Conservation (phyloP, 1,139 yeast species). For the Tardiomyces digboiensis region DNA sequence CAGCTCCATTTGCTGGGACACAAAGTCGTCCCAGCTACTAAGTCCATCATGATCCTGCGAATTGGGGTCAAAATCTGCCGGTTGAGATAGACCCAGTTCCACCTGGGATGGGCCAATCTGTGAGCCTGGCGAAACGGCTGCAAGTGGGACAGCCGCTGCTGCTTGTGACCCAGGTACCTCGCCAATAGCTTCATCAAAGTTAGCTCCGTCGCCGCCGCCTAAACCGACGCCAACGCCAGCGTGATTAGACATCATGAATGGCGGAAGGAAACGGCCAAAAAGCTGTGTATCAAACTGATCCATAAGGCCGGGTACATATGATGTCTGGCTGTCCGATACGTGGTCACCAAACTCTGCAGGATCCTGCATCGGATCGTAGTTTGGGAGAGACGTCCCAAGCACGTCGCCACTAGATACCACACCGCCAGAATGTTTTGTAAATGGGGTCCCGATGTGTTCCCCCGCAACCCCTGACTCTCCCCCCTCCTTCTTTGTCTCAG, state of each 20-base stretch:
- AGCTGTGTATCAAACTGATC: slow-evolving; percentile 77
- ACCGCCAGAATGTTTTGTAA: no score
- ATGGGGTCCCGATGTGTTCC: no score
- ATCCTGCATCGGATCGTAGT: no score
- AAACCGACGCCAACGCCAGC: background rate
- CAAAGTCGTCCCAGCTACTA: slow-evolving; percentile 21
- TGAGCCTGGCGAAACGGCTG: no score
- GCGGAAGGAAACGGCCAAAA: slow-evolving; percentile 76
- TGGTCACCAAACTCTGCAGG: no score
- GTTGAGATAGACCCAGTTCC: no score
- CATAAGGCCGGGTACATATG: slow-evolving; percentile 69
- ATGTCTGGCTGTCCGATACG: background rate
- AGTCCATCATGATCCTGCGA: background rate
- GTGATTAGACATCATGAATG: slow-evolving; percentile 47
- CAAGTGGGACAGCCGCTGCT: no score
- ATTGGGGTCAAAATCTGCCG: no score
- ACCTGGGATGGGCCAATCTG: no score
- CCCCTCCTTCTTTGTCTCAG: background rate
- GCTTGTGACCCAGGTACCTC: background rate
- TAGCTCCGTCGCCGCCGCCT: background rate
- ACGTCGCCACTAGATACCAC: no score
- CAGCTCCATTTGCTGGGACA: slow-evolving; percentile 19
- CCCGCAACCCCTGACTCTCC: background rate
- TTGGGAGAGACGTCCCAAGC: no score
- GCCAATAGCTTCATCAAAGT: background rate